Evolutionary conservation across 2,329 filamentous ascomycete genomes (phyloP).

Genomic region (Neobulgaria alba): DNA sequence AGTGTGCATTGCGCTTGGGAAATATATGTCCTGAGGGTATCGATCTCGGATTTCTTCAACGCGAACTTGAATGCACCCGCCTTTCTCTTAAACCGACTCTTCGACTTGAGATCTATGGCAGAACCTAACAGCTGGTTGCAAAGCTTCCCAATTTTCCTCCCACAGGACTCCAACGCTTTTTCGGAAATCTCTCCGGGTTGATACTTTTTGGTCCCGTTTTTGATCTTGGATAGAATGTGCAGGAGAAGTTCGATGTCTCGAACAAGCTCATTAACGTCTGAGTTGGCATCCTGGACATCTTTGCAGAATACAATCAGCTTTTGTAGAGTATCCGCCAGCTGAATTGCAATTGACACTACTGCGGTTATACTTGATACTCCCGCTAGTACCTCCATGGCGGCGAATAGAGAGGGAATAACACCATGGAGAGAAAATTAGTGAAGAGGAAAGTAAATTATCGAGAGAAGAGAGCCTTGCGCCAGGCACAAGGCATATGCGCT

Average conservation of each 20-base stretch:
- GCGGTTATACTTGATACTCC: constrained; percentile 5
- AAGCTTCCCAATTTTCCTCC: neutral
- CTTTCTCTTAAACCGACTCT: neutral
- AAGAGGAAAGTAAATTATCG: neutral
- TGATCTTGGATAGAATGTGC: neutral
- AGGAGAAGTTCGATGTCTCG: constrained; percentile 2
- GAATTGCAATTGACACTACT: constrained; percentile 6
- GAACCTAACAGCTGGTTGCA: neutral
- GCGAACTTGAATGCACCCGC: neutral
- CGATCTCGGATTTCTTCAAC: constrained; percentile 2
- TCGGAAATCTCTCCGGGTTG: neutral
- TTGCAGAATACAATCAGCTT: constrained; percentile 7
- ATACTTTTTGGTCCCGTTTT: neutral
- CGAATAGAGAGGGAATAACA: neutral
- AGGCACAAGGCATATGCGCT: neutral
- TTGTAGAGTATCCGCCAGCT: constrained; percentile 4
- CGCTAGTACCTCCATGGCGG: constrained; percentile 6
- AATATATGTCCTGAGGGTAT: constrained; percentile 1
- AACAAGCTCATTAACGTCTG: constrained; percentile 1
- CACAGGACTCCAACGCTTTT: neutral
- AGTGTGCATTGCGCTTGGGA: constrained; percentile 4
- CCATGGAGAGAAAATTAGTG: neutral
- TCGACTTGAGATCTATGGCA: neutral
- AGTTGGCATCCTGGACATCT: constrained; percentile 8
- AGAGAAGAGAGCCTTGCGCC: neutral